A percentile compares a stretch with the other conserved stretches of the same genome.
Evolutionary conservation across 73 alveolate species (phyloP).

Genomic region (Effrenium voratum): DNA sequence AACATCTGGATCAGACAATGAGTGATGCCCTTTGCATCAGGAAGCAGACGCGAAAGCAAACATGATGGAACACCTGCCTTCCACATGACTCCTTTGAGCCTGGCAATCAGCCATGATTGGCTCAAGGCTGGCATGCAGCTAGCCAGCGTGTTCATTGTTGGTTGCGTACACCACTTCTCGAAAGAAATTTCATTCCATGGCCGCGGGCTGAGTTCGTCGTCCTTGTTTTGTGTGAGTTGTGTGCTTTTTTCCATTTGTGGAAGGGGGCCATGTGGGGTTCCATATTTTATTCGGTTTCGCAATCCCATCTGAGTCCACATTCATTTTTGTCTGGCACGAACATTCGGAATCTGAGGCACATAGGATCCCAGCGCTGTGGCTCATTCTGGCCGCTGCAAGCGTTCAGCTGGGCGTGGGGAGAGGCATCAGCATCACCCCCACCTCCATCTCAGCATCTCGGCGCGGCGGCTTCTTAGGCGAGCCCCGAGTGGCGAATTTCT

Average conservation of each 20-base stretch:
- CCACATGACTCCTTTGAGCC: not conserved
- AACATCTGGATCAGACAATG: too few species aligned
- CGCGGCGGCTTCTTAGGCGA: not conserved
- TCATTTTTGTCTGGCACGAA: too few species aligned
- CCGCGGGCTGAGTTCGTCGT: not conserved
- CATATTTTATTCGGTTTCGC: too few species aligned
- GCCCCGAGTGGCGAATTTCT: not conserved
- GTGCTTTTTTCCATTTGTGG: too few species aligned
- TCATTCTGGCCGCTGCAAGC: constrained; percentile 40
- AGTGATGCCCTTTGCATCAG: too few species aligned
- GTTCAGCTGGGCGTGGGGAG: constrained; percentile 34
- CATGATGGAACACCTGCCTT: not conserved
- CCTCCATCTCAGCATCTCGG: constrained; percentile 62
- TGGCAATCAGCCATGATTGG: constrained; percentile 67
- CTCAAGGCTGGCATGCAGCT: constrained; percentile 93
- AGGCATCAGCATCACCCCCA: constrained; percentile 57
- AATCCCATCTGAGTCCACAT: too few species aligned
- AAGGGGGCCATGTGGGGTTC: too few species aligned
- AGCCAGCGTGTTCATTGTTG: constrained; percentile 62
- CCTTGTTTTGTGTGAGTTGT: too few species aligned
- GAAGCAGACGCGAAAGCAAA: not conserved
- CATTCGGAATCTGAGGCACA: constrained; percentile 85
- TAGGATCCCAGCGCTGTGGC: not conserved
- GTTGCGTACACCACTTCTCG: constrained; percentile 78
- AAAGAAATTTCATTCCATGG: constrained; percentile 37